These are phyloP conservation scores for Sclerotinia glacialis DNA, from an alignment of 2,329 filamentous ascomycete species.

Conservation along the genomic window DNA sequence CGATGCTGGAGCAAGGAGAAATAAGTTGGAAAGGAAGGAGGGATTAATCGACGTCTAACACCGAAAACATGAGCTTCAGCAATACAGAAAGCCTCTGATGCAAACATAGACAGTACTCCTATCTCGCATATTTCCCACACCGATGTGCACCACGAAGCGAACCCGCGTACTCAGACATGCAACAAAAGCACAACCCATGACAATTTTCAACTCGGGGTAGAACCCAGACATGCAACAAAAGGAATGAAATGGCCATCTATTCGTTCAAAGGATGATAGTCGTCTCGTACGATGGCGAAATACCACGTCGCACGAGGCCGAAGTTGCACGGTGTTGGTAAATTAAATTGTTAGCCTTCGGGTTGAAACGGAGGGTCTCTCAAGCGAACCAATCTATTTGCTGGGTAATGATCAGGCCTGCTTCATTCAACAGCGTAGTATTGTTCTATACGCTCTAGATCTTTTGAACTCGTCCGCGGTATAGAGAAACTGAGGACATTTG, in stretches of 20 bases:
- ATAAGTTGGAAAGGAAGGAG: no score
- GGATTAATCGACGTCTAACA: no score
- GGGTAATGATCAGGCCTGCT: neutral
- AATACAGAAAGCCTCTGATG: neutral
- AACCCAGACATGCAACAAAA: neutral
- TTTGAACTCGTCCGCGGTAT: no score
- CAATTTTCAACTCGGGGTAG: neutral
- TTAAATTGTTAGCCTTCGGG: neutral
- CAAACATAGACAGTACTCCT: neutral
- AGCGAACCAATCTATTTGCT: neutral
- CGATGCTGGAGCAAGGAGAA: no score
- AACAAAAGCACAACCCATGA: neutral
- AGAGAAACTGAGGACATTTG: no score
- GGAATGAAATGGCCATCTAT: accelerated
- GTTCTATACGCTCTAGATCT: no score
- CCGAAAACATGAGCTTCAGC: no score
- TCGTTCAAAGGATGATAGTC: neutral
- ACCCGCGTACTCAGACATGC: neutral
- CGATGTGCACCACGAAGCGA: neutral
- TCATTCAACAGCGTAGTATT: no score
- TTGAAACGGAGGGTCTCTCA: neutral
- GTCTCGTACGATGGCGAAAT: neutral
- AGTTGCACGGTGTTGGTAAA: neutral
- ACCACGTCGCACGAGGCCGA: neutral
- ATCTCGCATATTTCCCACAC: neutral